These are phyloP conservation scores for Glarea lozoyensis DNA, from an alignment of 495 filamentous ascomycete genomes.

Conservation along the genomic window DNA sequence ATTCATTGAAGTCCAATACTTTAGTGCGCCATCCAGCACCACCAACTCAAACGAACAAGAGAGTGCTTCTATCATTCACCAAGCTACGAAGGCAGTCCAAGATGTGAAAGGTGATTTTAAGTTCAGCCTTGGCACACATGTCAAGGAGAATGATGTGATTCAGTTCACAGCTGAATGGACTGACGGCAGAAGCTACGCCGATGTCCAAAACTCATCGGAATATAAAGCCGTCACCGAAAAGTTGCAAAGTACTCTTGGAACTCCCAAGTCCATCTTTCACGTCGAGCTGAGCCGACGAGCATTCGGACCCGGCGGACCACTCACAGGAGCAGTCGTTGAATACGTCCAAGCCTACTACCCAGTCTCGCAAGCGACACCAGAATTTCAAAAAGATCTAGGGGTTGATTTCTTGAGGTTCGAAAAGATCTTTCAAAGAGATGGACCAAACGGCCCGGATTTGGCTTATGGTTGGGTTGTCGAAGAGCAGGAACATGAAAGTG, in stretches of 20 bases:
- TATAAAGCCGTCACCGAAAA: not conserved
- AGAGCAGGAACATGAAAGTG: slow-evolving; percentile 7
- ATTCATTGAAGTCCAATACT: no score
- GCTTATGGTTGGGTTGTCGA: slow-evolving; percentile 6
- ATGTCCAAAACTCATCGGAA: not conserved
- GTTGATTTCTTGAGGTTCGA: not conserved
- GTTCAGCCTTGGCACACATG: slow-evolving; percentile 1
- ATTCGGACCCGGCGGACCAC: not conserved
- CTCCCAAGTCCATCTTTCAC: not conserved
- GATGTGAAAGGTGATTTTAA: not conserved
- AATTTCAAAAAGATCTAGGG: not conserved
- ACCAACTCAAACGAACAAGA: no score
- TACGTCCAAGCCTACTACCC: not conserved
- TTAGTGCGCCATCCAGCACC: no score
- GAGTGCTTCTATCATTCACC: no score
- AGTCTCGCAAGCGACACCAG: not conserved
- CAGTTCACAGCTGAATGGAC: not conserved
- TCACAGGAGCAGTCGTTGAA: not conserved
- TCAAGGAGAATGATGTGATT: not conserved
- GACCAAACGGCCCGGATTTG: not conserved
- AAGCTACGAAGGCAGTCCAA: slow-evolving; percentile 2
- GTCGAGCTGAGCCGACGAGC: not conserved
- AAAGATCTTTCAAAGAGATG: not conserved
- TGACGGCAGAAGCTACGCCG: not conserved
- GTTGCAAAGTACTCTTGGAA: not conserved